Evolutionary conservation across 495 filamentous ascomycete genomes (phyloP).

Genomic region (Annulohypoxylon maeteangense): DNA sequence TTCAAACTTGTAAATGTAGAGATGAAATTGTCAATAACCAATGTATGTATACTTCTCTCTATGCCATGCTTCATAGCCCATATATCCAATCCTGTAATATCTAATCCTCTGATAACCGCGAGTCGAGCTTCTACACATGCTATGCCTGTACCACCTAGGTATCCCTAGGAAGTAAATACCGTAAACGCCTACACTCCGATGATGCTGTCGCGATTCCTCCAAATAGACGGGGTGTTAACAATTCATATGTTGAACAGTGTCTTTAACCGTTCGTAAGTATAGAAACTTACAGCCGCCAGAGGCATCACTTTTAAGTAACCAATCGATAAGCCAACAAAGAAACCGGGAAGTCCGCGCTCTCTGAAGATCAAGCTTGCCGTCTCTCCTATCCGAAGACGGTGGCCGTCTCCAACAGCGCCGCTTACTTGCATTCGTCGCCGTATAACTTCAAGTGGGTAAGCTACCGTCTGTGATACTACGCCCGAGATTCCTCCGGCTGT

Average conservation of each 20-base stretch:
- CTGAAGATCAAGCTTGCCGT: conserved; percentile 76
- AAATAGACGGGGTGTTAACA: conserved; percentile 17
- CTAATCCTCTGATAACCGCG: conserved; percentile 8
- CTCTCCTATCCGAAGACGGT: conserved; percentile 78
- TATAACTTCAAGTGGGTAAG: conserved; percentile 94
- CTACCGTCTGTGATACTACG: conserved; percentile 86
- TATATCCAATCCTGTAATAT: conserved; percentile 4
- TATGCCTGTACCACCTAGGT: conserved; percentile 18
- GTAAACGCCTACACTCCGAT: conserved; percentile 37
- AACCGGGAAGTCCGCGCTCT: conserved; percentile 82
- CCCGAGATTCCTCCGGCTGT: conserved; percentile 86
- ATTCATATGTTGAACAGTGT: conserved; percentile 69
- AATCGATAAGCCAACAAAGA: conserved; percentile 92
- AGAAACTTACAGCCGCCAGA: conserved; percentile 84
- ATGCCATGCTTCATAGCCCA: conserved; percentile 23
- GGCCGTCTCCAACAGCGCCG: conserved; percentile 91
- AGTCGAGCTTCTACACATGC: conserved; percentile 20
- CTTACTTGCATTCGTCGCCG: conserved; percentile 94
- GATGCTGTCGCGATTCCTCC: conserved; percentile 25
- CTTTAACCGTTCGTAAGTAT: conserved; percentile 84
- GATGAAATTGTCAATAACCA: not conserved
- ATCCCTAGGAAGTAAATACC: conserved; percentile 20
- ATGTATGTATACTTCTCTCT: conserved; percentile 14
- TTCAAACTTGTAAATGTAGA: not conserved
- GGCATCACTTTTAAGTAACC: conserved; percentile 95